Base-by-base conservation (phyloP, 768 basidiomycete genomes). In the Termitomyces sp. region DNA sequence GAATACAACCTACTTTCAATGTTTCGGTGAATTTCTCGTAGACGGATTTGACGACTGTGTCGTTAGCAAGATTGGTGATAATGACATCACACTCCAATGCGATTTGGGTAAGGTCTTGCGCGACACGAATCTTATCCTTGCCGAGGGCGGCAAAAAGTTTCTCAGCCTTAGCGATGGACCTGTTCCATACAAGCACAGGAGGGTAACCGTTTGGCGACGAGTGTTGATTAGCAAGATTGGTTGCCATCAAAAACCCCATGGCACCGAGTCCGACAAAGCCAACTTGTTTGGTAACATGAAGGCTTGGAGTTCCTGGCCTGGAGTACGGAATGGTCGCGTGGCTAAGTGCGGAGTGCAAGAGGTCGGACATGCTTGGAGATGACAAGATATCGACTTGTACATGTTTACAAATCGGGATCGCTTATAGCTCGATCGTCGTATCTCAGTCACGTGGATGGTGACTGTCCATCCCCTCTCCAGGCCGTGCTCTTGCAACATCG, bases 161-260 rank as follows among this genome's bases (percentile, higher is more conserved):
- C 55, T 87, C 80, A 18, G 81, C 70, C 69, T 89, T 92, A 33
- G 79, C 75, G 5, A 68, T 55, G 7, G 84, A 80, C n/a, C 93
- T 82, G 67, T 94, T 96, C 77, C 83, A 93, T 9, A 95, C 78
- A 36, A 87, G 69, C 51, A 94, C 66, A 4, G 91, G 84, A 0
- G 76, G 73, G 35, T 75, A 64, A 3, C 66, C 69, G 14, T 66
- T 67, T 36, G 69, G 59, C 46, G 72, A 63, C 20, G 72, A 69
- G 46, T 72, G 77, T 61, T 79, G 74, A 44, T 72, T 82, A 1
- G 89, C 90, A 35, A 96, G 77, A 70, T 95, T 96, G 38, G 79
- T 77, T 6, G 88, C 88, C 88, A 94, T 94, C 20, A 76, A 69
- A 64, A 77, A 82, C 10, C 89, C 91, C 83, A 92, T 90, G 22